Conservation (phyloP, 345 rosid species). For the Microcos paniculata region DNA sequence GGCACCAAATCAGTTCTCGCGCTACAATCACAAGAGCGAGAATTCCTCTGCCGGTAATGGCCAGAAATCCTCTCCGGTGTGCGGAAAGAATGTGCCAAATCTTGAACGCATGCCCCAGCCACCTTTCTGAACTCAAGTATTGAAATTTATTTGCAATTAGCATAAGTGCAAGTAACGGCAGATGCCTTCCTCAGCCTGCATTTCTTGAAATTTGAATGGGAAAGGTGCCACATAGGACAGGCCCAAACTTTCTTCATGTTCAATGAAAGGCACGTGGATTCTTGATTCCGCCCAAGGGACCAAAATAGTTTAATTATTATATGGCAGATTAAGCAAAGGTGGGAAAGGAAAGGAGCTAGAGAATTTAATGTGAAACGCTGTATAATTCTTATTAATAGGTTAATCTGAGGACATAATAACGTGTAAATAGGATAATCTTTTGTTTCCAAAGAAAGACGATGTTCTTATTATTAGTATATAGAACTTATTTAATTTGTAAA, state of each 20-base stretch:
- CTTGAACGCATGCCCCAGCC: constrained; percentile 42
- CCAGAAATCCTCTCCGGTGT: constrained; percentile 52
- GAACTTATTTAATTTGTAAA: too few species aligned
- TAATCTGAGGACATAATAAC: too few species aligned
- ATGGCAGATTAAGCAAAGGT: too few species aligned
- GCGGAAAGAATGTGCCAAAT: constrained; percentile 59
- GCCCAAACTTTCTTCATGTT: background rate
- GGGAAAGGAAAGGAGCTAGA: too few species aligned
- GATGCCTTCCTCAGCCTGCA: too few species aligned
- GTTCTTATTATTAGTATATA: too few species aligned
- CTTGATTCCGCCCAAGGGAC: too few species aligned
- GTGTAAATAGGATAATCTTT: too few species aligned
- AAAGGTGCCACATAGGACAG: background rate
- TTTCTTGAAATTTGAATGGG: background rate
- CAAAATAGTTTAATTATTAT: too few species aligned
- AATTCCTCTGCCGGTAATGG: constrained; percentile 34
- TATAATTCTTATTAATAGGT: too few species aligned
- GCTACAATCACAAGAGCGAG: constrained; percentile 32
- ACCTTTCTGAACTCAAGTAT: constrained; percentile 54
- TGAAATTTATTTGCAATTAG: constrained; percentile 10
- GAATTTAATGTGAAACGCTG: too few species aligned
- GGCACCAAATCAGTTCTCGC: constrained; percentile 28
- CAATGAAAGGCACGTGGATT: background rate
- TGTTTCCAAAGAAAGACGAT: too few species aligned
- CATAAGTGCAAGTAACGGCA: background rate